phyloP scores from a whole-genome alignment of 306 rosid species.

The Vicia faba region DNA sequence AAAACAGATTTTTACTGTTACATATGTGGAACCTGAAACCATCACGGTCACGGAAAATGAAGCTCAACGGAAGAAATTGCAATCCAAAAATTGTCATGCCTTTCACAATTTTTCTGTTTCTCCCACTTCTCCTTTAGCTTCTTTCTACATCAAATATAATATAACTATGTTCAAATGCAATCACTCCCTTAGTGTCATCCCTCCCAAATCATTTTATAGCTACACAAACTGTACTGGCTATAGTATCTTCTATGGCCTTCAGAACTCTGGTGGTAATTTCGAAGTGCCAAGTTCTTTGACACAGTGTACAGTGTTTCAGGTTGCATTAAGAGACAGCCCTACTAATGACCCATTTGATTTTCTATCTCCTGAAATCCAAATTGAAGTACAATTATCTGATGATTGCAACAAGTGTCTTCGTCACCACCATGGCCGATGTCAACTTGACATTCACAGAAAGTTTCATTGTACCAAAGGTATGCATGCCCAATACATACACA shows the following conservation, averaged over 20 bases:
- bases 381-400: slow-evolving; percentile 27
- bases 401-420: slow-evolving; percentile 26
- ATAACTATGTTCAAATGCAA: slow-evolving; percentile 39
- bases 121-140: slow-evolving; percentile 14
- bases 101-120: slow-evolving; percentile 30
- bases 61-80: not conserved
- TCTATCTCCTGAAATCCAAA: not conserved
- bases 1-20: not conserved
- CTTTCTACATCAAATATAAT: slow-evolving; percentile 1
- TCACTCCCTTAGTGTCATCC: not conserved
- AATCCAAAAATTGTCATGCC: not conserved
- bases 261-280: not conserved
- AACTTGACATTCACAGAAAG: not conserved
- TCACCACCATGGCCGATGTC: slow-evolving; percentile 26
- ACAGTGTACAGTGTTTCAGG: slow-evolving; percentile 34
- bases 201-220: not conserved
- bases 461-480: slow-evolving; percentile 38
- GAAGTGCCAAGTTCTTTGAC: not conserved
- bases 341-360: not conserved
- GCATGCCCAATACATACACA: not conserved
- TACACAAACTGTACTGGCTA: not conserved
- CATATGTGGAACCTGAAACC: not conserved
- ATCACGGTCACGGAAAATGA: not conserved
- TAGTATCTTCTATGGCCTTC: slow-evolving; percentile 24
- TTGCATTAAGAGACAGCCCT: not conserved